Evolutionary conservation across 495 filamentous ascomycete genomes (phyloP), one percentile per base, ranked within the genome.

Genomic region (Chlorociboria aeruginascens): DNA sequence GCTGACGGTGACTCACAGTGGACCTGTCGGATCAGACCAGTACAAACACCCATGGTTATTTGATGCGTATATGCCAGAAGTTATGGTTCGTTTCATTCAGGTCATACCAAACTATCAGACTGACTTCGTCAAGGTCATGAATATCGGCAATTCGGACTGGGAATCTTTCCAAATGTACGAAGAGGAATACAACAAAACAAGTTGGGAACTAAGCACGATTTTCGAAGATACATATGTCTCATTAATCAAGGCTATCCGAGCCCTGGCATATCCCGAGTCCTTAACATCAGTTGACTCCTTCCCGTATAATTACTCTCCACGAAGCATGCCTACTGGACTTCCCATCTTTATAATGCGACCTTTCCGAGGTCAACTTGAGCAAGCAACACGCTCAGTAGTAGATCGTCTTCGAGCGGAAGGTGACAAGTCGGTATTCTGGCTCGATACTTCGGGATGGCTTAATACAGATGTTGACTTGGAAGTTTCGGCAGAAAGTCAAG

Each of bases 381-480:
- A 65, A 32, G 58, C 61, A 17, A 64, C 62, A 8, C 61, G 64
- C 42, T 51, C 57, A 20, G 58, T 60, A 13, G 64, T 66, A n/a
- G 50, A 57, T 40, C 55, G 56, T 34, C 46, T 69, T 25, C 50
- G 40, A 28, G 29, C 7, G 33, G 52, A 65, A 7, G 64, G 64
- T 6, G 66, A 67, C 37, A 58, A 48, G 28, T 31, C 53, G 12
- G 58, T 67, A 7, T 66, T 65, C 51, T 69, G 66, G 66, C 57
- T 69, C 31, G 66, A 69, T 43, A 69, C 66, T 3, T 67, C 66
- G n/a, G 64, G 64, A 14, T 67, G 66, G 66, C 40, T 63, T 11
- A 44, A 59, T 40, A 54, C 49, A 13, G 47, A 46, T 8, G 34
- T 40, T 3, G 46, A 53, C 35, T 53, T 66, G 11, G 58, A 63